Evolutionary conservation across 805 yeast genomes (phyloP).

Genomic region (Candida fluviatilis): DNA sequence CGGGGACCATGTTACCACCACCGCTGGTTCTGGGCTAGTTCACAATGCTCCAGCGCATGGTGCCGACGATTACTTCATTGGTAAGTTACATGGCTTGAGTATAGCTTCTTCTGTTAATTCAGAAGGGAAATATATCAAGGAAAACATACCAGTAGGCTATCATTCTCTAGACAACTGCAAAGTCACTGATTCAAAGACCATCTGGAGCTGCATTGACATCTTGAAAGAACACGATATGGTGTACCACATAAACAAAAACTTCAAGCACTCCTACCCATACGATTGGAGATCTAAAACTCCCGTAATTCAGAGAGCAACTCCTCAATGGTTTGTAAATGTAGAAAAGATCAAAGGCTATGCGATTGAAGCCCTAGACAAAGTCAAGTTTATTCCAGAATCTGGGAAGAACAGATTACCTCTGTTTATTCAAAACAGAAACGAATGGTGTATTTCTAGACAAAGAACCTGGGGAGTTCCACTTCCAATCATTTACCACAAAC

Average conservation of each 20-base stretch:
- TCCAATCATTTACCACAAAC: conserved; percentile 65
- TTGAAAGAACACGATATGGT: conserved; percentile 44
- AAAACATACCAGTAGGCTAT: conserved; percentile 43
- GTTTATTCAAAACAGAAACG: conserved; percentile 73
- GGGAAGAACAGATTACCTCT: conserved; percentile 70
- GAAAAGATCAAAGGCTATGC: conserved; percentile 67
- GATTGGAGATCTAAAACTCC: conserved; percentile 98
- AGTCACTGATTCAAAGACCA: conserved; percentile 22
- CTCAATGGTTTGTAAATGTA: conserved; percentile 95
- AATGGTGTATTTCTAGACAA: conserved; percentile 98
- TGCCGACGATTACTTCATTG: conserved; percentile 80
- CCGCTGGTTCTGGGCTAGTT: conserved; percentile 91
- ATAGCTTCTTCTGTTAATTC: conserved; percentile 78
- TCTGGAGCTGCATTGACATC: conserved; percentile 50
- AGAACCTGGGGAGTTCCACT: conserved; percentile 98
- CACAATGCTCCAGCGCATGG: conserved; percentile 99
- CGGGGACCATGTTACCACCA: conserved; percentile 76
- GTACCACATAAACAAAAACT: conserved; percentile 43
- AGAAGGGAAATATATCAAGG: conserved; percentile 61
- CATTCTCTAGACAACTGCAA: conserved; percentile 42
- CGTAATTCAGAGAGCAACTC: conserved; percentile 89
- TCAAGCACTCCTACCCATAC: conserved; percentile 85
- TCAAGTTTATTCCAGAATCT: conserved; percentile 66
- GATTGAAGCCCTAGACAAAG: conserved; percentile 52
- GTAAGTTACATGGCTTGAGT: conserved; percentile 50